Base-by-base conservation (phyloP, 2,329 filamentous ascomycete genomes). In the Orbilia javanica region DNA sequence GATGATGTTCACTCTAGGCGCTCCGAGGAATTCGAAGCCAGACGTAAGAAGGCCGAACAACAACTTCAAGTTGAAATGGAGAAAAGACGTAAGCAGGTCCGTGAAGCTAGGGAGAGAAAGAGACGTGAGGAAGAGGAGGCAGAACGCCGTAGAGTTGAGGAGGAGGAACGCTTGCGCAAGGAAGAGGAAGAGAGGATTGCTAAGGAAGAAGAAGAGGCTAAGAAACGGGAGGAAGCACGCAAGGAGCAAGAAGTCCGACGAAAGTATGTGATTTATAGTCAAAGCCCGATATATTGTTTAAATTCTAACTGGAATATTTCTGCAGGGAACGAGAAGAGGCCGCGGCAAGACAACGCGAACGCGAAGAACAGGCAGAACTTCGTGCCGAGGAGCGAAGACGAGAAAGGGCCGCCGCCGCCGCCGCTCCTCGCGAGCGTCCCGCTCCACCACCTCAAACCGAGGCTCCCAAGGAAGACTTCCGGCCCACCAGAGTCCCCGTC, bases 21-120 rank as follows among this genome's bases (percentile, higher is more conserved):
- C 82, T 93, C 93, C 83, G 92, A 97, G 82, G 94, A 98, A 85
- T 99, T 98, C 81, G 96, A 98, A 88, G 95, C 92, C 87, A 92
- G 94, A 80, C 93, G 93, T 83, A 94, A 92, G 84, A 91, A 93
- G 82, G 96, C 96, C 34, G 94, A 98, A 87, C 90, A 92, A 80
- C 96, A 99, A 84, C 89, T 98, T 74, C 93, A 98, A 87, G 92
- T 92, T 85, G 93, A 96, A 86, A 97, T 97, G 85, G 89, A 91
- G 44, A 89, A 90, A 80, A 93, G 96, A 82, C 91, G 94, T 86
- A 95, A 93, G 88, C 94, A 97, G 84, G 90, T 92, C 83, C 91
- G 92, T 82, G 95, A 97, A 83, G 90, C 90, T 81, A 91, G 91
- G 84, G 88, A 93, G 70, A 90, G 92, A 71, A 94, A 97, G 88